Conservation (phyloP, 1,284 basidiomycete genomes). For the Leccinum pachyderme region DNA sequence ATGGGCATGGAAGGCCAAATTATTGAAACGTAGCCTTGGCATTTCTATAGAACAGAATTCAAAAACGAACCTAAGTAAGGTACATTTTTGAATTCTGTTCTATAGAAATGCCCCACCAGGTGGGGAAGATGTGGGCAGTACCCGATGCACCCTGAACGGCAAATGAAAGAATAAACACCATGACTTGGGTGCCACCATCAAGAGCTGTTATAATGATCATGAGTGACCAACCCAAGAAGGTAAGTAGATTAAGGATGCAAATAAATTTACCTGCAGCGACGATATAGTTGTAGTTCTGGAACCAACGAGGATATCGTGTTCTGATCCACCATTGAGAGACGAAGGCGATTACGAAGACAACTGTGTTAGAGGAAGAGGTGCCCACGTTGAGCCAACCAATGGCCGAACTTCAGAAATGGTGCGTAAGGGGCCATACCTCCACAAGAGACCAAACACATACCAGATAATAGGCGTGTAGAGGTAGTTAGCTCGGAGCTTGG, state of each 20-base stretch:
- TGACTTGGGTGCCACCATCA: constrained; percentile 28
- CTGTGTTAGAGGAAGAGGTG: constrained; percentile 42
- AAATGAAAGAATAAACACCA: constrained; percentile 71
- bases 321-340: constrained; percentile 31
- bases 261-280: constrained; percentile 37
- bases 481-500: constrained; percentile 42
- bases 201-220: constrained; percentile 35
- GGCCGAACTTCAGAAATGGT: constrained; percentile 22
- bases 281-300: constrained; percentile 48
- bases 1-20: too few relatives aligned
- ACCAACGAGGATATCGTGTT: constrained; percentile 56
- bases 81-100: too few relatives aligned
- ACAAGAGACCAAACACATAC: constrained; percentile 19
- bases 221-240: neutral
- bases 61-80: constrained; percentile 7
- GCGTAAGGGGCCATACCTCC: neutral
- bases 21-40: too few relatives aligned
- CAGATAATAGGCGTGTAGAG: constrained; percentile 45
- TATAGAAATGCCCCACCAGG: too few relatives aligned
- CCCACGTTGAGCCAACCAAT: constrained; percentile 45
- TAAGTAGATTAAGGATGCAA: neutral
- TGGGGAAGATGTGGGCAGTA: constrained; percentile 51
- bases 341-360: constrained; percentile 46
- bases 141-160: constrained; percentile 71
- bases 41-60: neutral